Conservation (phyloP, 2,329 filamentous ascomycete species). For the Fusarium virguliforme region DNA sequence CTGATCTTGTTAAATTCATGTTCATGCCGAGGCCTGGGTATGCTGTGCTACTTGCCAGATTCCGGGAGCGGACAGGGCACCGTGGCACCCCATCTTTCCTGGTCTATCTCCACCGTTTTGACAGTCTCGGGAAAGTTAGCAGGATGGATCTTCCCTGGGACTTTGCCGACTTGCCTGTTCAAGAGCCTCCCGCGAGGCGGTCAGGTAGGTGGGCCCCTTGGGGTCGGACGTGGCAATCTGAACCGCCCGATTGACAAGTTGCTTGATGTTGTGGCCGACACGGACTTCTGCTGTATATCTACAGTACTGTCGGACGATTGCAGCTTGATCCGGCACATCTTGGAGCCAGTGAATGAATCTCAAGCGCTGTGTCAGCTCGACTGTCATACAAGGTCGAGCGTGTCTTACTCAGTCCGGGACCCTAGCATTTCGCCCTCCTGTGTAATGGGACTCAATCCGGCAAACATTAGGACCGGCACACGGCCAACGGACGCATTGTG, state of each 20-base stretch:
- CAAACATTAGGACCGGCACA: conserved; percentile 60
- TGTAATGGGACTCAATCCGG: conserved; percentile 62
- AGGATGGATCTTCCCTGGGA: background rate
- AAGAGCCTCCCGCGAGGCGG: conserved; percentile 49
- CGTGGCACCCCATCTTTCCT: background rate
- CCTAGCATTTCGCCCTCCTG: conserved; percentile 52
- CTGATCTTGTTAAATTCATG: too few species aligned
- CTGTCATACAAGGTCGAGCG: background rate
- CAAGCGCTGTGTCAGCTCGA: background rate
- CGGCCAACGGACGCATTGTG: conserved; percentile 52
- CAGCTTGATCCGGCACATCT: conserved; percentile 35
- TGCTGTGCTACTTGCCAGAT: too few species aligned
- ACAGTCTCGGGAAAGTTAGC: conserved; percentile 8
- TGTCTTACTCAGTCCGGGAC: conserved; percentile 32
- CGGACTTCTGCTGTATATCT: conserved; percentile 33
- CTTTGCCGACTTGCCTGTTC: conserved; percentile 31
- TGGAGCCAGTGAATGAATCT: conserved; percentile 42
- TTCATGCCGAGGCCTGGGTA: too few species aligned
- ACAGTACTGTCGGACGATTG: conserved; percentile 34
- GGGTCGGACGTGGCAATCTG: conserved; percentile 47
- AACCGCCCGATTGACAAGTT: conserved; percentile 39
- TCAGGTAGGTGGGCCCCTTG: conserved; percentile 49
- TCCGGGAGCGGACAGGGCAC: too few species aligned
- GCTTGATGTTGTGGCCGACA: conserved; percentile 20
- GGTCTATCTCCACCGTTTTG: background rate